Evolutionary conservation across 805 yeast species (phyloP), one percentile per base, ranked within the genome.

Genomic region (Candida parachauliodes): DNA sequence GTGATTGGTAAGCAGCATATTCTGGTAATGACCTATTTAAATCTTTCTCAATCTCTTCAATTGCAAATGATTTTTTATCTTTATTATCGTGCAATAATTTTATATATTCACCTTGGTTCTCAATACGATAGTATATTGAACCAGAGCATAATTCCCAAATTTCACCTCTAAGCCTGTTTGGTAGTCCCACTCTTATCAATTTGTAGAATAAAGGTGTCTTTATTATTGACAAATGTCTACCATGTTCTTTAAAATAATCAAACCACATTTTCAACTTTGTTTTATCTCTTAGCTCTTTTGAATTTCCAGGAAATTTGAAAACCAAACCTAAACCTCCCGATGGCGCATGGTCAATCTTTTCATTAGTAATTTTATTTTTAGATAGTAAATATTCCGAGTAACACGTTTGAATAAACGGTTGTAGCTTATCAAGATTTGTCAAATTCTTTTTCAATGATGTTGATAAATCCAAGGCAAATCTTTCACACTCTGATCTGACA

Each of bases 11-110:
- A 0, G 96, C 98, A 2, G 93, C 83, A 57, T 91, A 93, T 59
- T 93, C 98, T 0, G 99, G 99, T 36, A 93, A 61, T 0, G 97
- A 89, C 40, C 99, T 72, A 55, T 91, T 88, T 51, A 93, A 72
- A 61, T 93, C 99, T 57, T 94, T 93, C 55, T 89, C 97, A 44
- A 93, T 93, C 53, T 93, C 99, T 46, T 93, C 98, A 27, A 89
- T 82, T 1, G 98, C 98, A 34, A 83, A 66, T 0, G 96, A 84
- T 1, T 65, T 66, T 41, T 80, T 76, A 3, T 79, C 84, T 22
- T 64, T 71, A 53, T 85, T 80, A 12, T 77, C 81, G 2, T 65
- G 69, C 35, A 88, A 65, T 6, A 89, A 47, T 22, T 62, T 58
- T 29, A 67, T 55, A 58, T 89, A 93, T 32, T 76, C 78, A 0